Evolutionary conservation across 2,329 filamentous ascomycete genomes (phyloP).

Genomic region (Pyrenochaeta sp.): DNA sequence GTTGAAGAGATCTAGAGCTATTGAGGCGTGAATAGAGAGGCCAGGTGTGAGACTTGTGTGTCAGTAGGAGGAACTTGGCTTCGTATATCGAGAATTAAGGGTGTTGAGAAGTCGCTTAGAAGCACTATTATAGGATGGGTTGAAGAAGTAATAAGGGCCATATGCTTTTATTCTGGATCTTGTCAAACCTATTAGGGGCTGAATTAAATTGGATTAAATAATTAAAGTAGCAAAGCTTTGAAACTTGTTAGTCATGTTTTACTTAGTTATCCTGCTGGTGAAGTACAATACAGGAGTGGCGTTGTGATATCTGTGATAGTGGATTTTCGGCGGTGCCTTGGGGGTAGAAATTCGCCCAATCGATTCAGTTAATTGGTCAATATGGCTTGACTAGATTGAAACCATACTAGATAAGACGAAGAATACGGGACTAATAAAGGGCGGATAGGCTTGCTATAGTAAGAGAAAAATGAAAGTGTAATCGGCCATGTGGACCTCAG

Average conservation of each 20-base stretch:
- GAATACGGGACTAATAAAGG: conserved; percentile 1
- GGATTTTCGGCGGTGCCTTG: conserved; percentile 4
- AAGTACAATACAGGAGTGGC: conserved; percentile 5
- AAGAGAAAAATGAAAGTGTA: conserved; percentile 5
- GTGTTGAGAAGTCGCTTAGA: conserved; percentile 4
- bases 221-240: conserved; percentile 4
- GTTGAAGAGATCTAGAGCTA: conserved; percentile 4
- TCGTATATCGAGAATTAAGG: conserved; percentile 4
- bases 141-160: conserved; percentile 4
- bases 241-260: conserved; percentile 5
- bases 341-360: conserved; percentile 3
- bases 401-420: conserved; percentile 6
- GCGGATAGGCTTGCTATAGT: conserved; percentile 2
- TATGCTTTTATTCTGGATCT: conserved; percentile 1
- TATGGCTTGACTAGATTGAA: conserved; percentile 3
- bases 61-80: conserved; percentile 4
- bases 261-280: conserved; percentile 5
- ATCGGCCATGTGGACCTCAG: neutral
- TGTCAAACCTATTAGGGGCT: conserved; percentile 2
- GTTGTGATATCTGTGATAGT: conserved; percentile 7
- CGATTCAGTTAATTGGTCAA: conserved; percentile 2
- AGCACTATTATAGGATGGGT: conserved; percentile 3
- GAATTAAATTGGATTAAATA: conserved; percentile 4
- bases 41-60: conserved; percentile 4
- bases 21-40: conserved; percentile 4